Evolutionary conservation across 768 basidiomycete species (phyloP).

Genomic region (Psilocybe cyanescens): DNA sequence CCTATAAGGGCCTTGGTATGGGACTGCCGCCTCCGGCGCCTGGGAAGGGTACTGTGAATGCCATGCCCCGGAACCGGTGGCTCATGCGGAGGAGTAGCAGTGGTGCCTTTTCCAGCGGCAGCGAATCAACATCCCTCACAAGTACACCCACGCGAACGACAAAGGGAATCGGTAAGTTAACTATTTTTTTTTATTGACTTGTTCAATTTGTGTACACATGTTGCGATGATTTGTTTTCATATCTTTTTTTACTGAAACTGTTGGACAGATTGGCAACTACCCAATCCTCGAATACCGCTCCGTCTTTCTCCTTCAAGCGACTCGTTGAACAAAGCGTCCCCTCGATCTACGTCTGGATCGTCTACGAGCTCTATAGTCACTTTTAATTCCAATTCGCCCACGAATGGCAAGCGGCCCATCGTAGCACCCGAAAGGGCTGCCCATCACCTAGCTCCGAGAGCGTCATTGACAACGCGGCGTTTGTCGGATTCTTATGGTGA

Average conservation of each 20-base stretch:
- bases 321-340: conserved; percentile 38
- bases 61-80: conserved; percentile 55
- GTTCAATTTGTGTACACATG: conserved; percentile 14
- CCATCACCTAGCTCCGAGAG: neutral
- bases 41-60: conserved; percentile 27
- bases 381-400: conserved; percentile 53
- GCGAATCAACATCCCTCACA: conserved; percentile 59
- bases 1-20: conserved; percentile 68
- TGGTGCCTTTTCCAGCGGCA: conserved; percentile 79
- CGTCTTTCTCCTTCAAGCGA: conserved; percentile 53
- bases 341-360: conserved; percentile 62
- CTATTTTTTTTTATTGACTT: neutral
- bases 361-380: conserved; percentile 54
- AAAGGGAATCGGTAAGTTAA: conserved; percentile 49
- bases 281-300: conserved; percentile 49
- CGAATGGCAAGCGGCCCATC: conserved; percentile 33
- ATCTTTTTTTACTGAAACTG: conserved; percentile 11
- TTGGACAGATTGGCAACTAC: conserved; percentile 58
- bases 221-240: conserved; percentile 6
- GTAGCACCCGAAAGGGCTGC: conserved; percentile 2
- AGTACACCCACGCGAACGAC: conserved; percentile 65
- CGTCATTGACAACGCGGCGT: conserved; percentile 21
- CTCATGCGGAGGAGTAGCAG: conserved; percentile 80
- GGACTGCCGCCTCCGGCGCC: conserved; percentile 36
- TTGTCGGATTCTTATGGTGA: conserved; percentile 44